A percentile compares a stretch with the other conserved stretches of the same genome.
These are phyloP conservation scores for Cadophora gregata DNA, from an alignment of 2,329 filamentous ascomycete species.

Conservation along the genomic window DNA sequence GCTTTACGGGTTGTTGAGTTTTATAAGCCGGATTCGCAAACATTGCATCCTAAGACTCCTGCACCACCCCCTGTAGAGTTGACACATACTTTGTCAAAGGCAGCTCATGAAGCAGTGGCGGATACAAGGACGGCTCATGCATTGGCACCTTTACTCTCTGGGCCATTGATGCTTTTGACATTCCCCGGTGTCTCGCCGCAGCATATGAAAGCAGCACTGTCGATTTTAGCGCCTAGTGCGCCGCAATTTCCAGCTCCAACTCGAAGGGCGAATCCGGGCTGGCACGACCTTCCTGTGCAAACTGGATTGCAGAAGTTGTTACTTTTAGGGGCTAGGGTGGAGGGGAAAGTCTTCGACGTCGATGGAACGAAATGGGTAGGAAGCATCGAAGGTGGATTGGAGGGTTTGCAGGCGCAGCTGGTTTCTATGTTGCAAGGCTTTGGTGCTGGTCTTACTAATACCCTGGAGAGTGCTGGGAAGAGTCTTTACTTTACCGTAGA, in stretches of 20 bases:
- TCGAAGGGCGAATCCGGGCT: constrained; percentile 77
- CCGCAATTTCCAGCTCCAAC: constrained; percentile 79
- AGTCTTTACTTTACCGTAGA: constrained; percentile 90
- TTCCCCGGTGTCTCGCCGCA: constrained; percentile 84
- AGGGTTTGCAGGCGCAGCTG: constrained; percentile 81
- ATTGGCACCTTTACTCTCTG: constrained; percentile 78
- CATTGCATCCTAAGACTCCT: constrained; percentile 37
- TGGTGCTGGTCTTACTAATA: constrained; percentile 76
- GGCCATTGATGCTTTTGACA: constrained; percentile 79
- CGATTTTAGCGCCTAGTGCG: constrained; percentile 74
- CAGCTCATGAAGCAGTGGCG: constrained; percentile 44
- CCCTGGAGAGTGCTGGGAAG: constrained; percentile 81
- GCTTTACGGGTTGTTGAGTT: constrained; percentile 88
- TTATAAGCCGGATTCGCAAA: constrained; percentile 60
- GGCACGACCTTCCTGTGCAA: constrained; percentile 81
- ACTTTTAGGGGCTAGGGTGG: constrained; percentile 84
- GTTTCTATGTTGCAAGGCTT: constrained; percentile 81
- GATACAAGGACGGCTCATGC: constrained; percentile 59
- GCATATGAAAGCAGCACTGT: constrained; percentile 82
- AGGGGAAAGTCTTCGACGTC: constrained; percentile 61
- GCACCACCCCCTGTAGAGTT: constrained; percentile 44
- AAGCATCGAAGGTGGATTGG: constrained; percentile 80
- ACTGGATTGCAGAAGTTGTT: constrained; percentile 85
- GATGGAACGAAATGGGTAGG: constrained; percentile 67
- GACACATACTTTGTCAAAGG: constrained; percentile 63